Evolutionary conservation across 495 filamentous ascomycete genomes (phyloP).

Genomic region (Hypoxylon fragiforme): DNA sequence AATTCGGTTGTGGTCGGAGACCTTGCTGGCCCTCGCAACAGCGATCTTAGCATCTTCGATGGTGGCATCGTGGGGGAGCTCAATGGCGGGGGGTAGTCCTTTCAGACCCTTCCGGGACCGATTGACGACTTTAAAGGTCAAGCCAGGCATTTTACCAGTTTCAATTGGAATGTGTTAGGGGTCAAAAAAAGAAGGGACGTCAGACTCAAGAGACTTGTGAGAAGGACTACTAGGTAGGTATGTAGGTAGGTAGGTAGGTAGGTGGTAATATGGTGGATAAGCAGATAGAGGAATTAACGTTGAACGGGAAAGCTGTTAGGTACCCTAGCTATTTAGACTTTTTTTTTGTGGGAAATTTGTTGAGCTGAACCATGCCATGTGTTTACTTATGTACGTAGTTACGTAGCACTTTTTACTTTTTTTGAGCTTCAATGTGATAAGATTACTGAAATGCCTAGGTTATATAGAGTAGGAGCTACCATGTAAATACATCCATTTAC

Average conservation of each 20-base stretch:
- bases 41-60: slow-evolving; percentile 60
- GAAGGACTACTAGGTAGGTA: neutral
- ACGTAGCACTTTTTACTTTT: slow-evolving; percentile 14
- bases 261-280: neutral
- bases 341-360: slow-evolving; percentile 29
- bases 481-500: no score
- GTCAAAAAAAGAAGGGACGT: neutral
- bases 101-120: slow-evolving; percentile 60
- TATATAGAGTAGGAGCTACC: no score
- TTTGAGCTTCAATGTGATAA: neutral
- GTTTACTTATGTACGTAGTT: neutral
- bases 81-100: slow-evolving; percentile 69
- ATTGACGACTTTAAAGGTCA: slow-evolving; percentile 50
- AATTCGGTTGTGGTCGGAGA: slow-evolving; percentile 63
- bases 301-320: neutral
- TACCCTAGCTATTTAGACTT: no score
- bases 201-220: no score
- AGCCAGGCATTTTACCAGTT: slow-evolving; percentile 36
- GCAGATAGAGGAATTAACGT: neutral
- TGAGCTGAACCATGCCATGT: slow-evolving; percentile 4
- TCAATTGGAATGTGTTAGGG: neutral
- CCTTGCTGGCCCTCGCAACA: slow-evolving; percentile 49
- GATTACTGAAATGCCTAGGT: neutral
- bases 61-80: slow-evolving; percentile 61
- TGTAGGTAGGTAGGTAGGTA: neutral